These are phyloP conservation scores for Pseudoturritis turrita DNA, from an alignment of 345 rosid genomes.

Conservation along the genomic window DNA sequence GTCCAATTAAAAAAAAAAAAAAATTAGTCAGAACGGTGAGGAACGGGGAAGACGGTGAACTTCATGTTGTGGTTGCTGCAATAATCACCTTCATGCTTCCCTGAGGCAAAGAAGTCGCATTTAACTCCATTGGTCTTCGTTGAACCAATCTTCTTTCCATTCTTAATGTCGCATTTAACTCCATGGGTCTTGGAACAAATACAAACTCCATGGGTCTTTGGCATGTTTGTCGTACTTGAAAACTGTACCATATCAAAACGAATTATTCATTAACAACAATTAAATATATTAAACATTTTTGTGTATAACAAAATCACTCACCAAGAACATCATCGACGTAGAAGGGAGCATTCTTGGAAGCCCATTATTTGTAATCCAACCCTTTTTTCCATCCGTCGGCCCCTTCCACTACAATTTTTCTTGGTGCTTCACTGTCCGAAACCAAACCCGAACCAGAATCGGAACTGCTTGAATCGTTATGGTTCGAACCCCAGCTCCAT, in stretches of 20 bases:
- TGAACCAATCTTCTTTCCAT: conserved; percentile 42
- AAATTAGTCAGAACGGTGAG: conserved; percentile 21
- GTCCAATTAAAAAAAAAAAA: too few species aligned
- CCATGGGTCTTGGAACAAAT: conserved; percentile 18
- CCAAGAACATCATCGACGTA: conserved; percentile 57
- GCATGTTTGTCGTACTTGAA: conserved; percentile 53
- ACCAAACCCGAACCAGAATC: not conserved
- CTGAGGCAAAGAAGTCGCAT: conserved; percentile 78
- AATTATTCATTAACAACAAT: not conserved
- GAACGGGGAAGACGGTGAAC: conserved; percentile 48
- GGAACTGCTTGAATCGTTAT: not conserved
- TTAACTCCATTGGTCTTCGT: too few species aligned
- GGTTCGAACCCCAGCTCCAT: conserved; percentile 5
- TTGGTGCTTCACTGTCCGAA: conserved; percentile 5
- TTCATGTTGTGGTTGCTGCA: conserved; percentile 61
- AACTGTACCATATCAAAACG: conserved; percentile 37
- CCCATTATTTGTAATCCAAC: conserved; percentile 52
- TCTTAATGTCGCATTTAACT: conserved; percentile 49
- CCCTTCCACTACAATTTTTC: conserved; percentile 50
- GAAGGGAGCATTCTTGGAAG: conserved; percentile 44
- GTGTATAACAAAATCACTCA: not conserved
- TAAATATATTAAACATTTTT: not conserved
- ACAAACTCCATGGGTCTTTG: conserved; percentile 40
- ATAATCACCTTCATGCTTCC: conserved; percentile 46
- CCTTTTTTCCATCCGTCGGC: conserved; percentile 55